Base-by-base conservation (phyloP, 768 basidiomycete genomes). In the Lactifluus volemus region DNA sequence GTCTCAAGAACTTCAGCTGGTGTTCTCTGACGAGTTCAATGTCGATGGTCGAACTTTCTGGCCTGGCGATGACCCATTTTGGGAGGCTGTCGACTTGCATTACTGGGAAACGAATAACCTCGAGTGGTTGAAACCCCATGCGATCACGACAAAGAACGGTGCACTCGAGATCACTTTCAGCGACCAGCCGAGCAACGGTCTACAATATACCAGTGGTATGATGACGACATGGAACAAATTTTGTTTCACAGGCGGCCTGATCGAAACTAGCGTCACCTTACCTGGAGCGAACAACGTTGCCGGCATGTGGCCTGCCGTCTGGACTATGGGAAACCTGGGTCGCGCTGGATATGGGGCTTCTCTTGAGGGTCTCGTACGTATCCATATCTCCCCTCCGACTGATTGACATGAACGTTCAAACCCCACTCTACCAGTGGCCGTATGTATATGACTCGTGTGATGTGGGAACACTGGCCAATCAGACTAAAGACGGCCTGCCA, bases 21-120 rank as follows among this genome's bases (percentile, higher is more conserved):
- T 92, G 4, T 95, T 91, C 70, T 89, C 88, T 52, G 93, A 96
- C 71, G 94, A 96, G 72, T 96, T 96, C 73, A 84, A 96, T 58
- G 75, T 73, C 8, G 84, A 86, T 1, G 86, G 88, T 12, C 83
- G 94, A 42, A 81, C 87, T 0, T 95, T 95, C 71, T 92, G 88
- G 71, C 86, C 85, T 53, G 91, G 90, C 47, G 80, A 82, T 65
- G 81, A 83, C 66, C 81, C 82, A 0, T 83, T 77, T 65, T 79
- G 78, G 76, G 78, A 79, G 65, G 78, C 78, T 14, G 74, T 74
- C 25, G 73, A 78, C 66, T 68, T 78, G 42, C 73, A 78, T 65
- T 77, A 77, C 65, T 76, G 75, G 74, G 62, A 69, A 60, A 81
- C 83, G 10, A 75, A 75, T 58, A 80, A 84, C 65, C 59, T 82